Evolutionary conservation across 2,329 filamentous ascomycete genomes (phyloP).

Genomic region (Hymenoscyphus albidus): DNA sequence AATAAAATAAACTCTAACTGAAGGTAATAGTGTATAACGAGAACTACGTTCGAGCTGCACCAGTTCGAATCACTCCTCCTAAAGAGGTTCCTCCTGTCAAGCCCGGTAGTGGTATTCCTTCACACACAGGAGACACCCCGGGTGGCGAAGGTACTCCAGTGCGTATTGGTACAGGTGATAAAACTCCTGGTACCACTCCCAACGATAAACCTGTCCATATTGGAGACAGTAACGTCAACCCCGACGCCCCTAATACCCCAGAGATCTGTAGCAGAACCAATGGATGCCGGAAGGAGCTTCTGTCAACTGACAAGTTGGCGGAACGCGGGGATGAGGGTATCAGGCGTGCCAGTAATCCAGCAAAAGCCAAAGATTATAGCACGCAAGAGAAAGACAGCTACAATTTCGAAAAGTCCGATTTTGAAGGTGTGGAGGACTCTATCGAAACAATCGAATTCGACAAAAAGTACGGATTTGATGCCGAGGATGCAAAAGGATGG

Average conservation of each 20-base stretch:
- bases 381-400: not conserved
- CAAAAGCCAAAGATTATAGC: not conserved
- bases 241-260: not conserved
- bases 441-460: not conserved
- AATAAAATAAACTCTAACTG: not conserved
- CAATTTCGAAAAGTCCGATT: not conserved
- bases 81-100: not conserved
- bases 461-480: slow-evolving; percentile 3
- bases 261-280: too few relatives aligned
- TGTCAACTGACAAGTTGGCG: too few relatives aligned
- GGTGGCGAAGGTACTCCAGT: not conserved
- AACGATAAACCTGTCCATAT: not conserved
- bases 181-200: not conserved
- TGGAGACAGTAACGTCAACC: not conserved
- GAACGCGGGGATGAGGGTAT: not conserved
- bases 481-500: not conserved
- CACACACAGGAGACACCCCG: not conserved
- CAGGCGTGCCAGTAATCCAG: not conserved
- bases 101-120: not conserved
- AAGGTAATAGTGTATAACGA: not conserved
- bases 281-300: too few relatives aligned
- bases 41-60: slow-evolving; percentile 2
- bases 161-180: not conserved
- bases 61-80: not conserved
- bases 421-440: not conserved